Evolutionary conservation across 2,329 filamentous ascomycete species (phyloP), one percentile per base, ranked within the genome.

Genomic region (Ceratocystis colombiana): DNA sequence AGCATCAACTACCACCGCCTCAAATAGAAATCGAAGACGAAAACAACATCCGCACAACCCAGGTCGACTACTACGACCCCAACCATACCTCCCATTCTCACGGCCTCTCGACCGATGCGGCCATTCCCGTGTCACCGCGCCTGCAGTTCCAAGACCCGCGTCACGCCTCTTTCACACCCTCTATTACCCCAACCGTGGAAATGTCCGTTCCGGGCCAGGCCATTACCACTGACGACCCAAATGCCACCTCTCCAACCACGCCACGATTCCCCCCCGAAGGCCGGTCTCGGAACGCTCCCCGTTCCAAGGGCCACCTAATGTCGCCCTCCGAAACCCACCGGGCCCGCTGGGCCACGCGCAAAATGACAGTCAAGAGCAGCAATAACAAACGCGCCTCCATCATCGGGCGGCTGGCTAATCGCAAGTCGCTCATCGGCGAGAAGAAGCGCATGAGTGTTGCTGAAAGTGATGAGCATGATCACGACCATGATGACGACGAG

Each of bases 261-360:
- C 66, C 59, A 41, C 64, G 65, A 28, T 68, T 68, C 45, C 64
- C 67, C 6, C 53, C 67, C 15, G 64, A 64, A 33, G 66, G 20
- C 55, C 67, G 67, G 10, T 7, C 44, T 7, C 64, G 61, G 64
- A 68, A 66, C 50, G 59, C 67, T 5, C 67, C 64, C 17, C 53
- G 67, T 44, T 44, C 64, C 8, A 68, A 68, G 61, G 67, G 67
- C n/a, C 67, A 68, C 45, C 41, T 66, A 2, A 46, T 59, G 61
- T 68, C 67, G 8, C 67, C 65, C 7, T 66, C 64, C 5, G 65
- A 68, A 66, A 88, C 86, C 25, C 90, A 93, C 74, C 83, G 92
- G 73, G 86, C 94, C 75, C 83, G 94, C 85, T 97, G 94, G 94
- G 93, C 94, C 20, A 97, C 94, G n/a, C 89, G 92, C 73, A 89